These are phyloP conservation scores for Galeopsis tetrahit DNA, from an alignment of 257 asterid genomes.

Conservation along the genomic window DNA sequence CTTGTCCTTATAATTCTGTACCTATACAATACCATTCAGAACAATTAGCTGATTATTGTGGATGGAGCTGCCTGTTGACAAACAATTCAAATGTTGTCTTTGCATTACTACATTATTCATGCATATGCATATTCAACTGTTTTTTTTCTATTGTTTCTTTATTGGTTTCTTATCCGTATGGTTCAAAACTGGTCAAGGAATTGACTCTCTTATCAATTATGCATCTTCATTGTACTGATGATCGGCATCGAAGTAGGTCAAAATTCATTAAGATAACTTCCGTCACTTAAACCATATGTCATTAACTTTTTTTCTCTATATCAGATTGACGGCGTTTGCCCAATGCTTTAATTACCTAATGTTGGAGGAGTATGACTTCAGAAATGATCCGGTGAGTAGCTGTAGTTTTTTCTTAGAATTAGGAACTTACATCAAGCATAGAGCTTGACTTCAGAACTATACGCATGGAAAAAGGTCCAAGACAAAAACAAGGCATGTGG, in stretches of 20 bases:
- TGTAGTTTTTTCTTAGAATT: constrained; percentile 2
- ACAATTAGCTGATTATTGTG: background rate
- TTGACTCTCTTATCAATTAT: constrained; percentile 2
- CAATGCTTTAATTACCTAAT: constrained; percentile 91
- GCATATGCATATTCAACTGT: background rate
- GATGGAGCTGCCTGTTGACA: background rate
- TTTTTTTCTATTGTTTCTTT: background rate
- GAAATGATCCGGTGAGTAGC: constrained; percentile 89
- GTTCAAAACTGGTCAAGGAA: background rate
- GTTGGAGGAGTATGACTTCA: constrained; percentile 99
- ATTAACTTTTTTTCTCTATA: background rate
- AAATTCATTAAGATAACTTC: constrained; percentile 1
- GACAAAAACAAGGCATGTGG: too few relatives aligned
- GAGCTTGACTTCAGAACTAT: constrained; percentile 24
- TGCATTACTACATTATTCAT: background rate
- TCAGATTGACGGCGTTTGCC: constrained; percentile 65
- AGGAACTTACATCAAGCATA: constrained; percentile 16
- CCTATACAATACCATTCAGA: background rate
- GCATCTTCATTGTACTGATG: background rate
- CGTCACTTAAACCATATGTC: background rate
- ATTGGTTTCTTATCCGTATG: background rate
- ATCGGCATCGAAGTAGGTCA: background rate
- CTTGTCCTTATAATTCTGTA: background rate
- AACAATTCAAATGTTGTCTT: constrained; percentile 3
- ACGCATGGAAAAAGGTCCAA: background rate